phyloP scores from a whole-genome alignment of 805 yeast genomes.

The Kodamaea leandrae region DNA sequence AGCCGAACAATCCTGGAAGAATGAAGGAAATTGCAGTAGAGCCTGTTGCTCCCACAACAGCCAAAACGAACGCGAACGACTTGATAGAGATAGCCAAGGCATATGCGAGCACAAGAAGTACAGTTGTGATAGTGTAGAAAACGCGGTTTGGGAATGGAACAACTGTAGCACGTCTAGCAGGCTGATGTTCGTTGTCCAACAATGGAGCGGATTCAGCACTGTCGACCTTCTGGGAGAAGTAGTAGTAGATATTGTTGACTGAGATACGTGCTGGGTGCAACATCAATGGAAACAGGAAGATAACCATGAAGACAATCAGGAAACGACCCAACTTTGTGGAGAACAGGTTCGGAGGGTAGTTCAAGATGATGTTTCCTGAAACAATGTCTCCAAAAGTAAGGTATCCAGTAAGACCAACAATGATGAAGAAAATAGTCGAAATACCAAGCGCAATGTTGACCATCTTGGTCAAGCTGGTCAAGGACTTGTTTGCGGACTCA shows the following conservation, averaged over 20 bases:
- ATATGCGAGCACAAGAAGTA: conserved; percentile 52
- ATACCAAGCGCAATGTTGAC: conserved; percentile 53
- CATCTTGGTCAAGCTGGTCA: conserved; percentile 45
- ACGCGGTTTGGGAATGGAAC: conserved; percentile 30
- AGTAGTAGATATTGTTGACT: conserved; percentile 65
- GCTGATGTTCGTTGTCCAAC: conserved; percentile 11
- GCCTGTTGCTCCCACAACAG: conserved; percentile 91
- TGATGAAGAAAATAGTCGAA: conserved; percentile 60
- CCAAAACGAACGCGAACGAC: conserved; percentile 78
- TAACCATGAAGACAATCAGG: conserved; percentile 76
- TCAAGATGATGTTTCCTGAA: conserved; percentile 72
- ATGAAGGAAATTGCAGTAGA: conserved; percentile 90
- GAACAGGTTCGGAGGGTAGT: conserved; percentile 58
- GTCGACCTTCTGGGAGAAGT: conserved; percentile 25
- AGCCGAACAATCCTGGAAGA: conserved; percentile 85
- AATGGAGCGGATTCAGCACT: conserved; percentile 15
- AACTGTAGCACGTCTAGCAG: conserved; percentile 11
- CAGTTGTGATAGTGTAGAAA: conserved; percentile 28
- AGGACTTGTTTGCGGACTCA: conserved; percentile 62
- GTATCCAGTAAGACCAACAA: conserved; percentile 82
- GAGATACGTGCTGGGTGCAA: conserved; percentile 89
- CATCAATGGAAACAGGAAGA: conserved; percentile 85
- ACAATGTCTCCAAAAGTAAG: conserved; percentile 82
- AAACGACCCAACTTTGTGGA: conserved; percentile 77
- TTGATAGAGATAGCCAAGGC: conserved; percentile 60